Evolutionary conservation across 352 stramenopile genomes (phyloP).

Genomic region (Chrysophaeum taylorii): DNA sequence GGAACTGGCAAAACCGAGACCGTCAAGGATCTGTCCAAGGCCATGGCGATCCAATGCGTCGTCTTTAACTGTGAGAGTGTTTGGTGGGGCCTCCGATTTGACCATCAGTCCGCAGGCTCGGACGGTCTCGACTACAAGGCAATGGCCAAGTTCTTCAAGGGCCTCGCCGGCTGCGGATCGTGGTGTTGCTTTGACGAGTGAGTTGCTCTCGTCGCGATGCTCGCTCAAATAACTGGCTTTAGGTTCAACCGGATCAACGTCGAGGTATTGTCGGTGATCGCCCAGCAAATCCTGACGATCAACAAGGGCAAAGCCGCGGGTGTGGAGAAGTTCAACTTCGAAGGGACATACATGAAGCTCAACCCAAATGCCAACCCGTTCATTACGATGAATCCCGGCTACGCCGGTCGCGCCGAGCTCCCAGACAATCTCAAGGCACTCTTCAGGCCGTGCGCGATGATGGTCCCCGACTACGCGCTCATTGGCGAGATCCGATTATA

Average conservation of each 20-base stretch:
- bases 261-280: slow-evolving; percentile 82
- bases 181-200: slow-evolving; percentile 74
- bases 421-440: slow-evolving; percentile 85
- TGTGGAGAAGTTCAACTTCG: slow-evolving; percentile 80
- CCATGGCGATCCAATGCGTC: slow-evolving; percentile 83
- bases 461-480: slow-evolving; percentile 84
- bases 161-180: slow-evolving; percentile 70
- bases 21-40: slow-evolving; percentile 83
- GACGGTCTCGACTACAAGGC: slow-evolving; percentile 75
- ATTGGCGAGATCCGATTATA: slow-evolving; percentile 85
- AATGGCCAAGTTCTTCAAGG: slow-evolving; percentile 92
- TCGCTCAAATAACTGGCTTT: slow-evolving; percentile 21
- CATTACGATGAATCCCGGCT: slow-evolving; percentile 87
- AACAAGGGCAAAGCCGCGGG: slow-evolving; percentile 69
- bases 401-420: slow-evolving; percentile 71
- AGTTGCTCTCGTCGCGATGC: no score
- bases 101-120: no score
- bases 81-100: slow-evolving; percentile 26
- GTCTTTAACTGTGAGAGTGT: slow-evolving; percentile 71
- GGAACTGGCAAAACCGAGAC: slow-evolving; percentile 87
- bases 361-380: slow-evolving; percentile 79
- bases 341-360: slow-evolving; percentile 80
- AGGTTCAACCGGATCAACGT: slow-evolving; percentile 90
- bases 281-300: slow-evolving; percentile 83
- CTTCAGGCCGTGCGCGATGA: slow-evolving; percentile 84